phyloP scores from a whole-genome alignment of 441 rosid genomes.

The Populus hybrid region DNA sequence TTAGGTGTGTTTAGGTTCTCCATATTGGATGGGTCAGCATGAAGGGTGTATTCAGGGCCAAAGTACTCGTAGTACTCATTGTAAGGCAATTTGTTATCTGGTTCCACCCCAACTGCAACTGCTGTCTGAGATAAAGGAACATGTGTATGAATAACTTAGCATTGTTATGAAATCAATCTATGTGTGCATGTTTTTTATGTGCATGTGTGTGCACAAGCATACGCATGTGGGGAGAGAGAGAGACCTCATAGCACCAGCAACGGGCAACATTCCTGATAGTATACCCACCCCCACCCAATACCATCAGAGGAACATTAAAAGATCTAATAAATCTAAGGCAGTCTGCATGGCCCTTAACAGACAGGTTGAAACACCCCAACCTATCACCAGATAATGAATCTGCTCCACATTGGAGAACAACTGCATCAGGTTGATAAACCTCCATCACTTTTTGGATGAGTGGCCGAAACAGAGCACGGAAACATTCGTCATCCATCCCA shows the following conservation, averaged over 20 bases:
- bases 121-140: slow-evolving; percentile 64
- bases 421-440: slow-evolving; percentile 93
- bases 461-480: slow-evolving; percentile 74
- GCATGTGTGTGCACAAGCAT: not conserved
- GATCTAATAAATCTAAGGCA: slow-evolving; percentile 90
- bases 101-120: slow-evolving; percentile 93
- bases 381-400: slow-evolving; percentile 95
- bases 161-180: not conserved
- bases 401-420: slow-evolving; percentile 98
- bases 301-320: slow-evolving; percentile 85
- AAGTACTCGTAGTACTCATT: slow-evolving; percentile 93
- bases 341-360: slow-evolving; percentile 97
- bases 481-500: slow-evolving; percentile 86
- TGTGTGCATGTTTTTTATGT: no score
- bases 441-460: slow-evolving; percentile 89
- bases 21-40: slow-evolving; percentile 67
- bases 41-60: slow-evolving; percentile 28
- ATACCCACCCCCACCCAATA: slow-evolving; percentile 97
- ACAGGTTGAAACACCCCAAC: slow-evolving; percentile 89
- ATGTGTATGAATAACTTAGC: slow-evolving; percentile 12
- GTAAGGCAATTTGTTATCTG: slow-evolving; percentile 80
- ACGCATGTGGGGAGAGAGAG: not conserved
- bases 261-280: slow-evolving; percentile 97
- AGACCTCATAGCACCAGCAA: slow-evolving; percentile 97
- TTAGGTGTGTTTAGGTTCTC: slow-evolving; percentile 72